These are phyloP conservation scores for Pseudozyma sp. DNA, from an alignment of 1,284 basidiomycete species.

Conservation along the genomic window DNA sequence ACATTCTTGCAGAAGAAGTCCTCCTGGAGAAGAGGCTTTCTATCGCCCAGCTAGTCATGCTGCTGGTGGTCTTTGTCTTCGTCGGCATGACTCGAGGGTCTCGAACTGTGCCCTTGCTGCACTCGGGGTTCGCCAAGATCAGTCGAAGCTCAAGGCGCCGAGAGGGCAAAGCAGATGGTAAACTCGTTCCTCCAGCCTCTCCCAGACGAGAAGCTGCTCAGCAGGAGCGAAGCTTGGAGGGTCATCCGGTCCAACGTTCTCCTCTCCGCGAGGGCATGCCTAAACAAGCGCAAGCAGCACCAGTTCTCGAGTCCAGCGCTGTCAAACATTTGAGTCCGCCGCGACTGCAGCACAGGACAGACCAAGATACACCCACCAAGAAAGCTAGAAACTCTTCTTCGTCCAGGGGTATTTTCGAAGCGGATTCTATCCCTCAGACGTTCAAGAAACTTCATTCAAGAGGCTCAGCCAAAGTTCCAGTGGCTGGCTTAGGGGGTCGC, in stretches of 20 bases:
- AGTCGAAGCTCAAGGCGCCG: constrained; percentile 25
- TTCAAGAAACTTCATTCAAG: neutral
- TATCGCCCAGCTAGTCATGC: constrained; percentile 82
- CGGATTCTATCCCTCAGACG: constrained; percentile 4
- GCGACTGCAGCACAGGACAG: neutral
- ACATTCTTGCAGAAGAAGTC: constrained; percentile 81
- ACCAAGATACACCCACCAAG: constrained; percentile 1
- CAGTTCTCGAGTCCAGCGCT: neutral
- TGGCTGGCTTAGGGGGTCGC: neutral
- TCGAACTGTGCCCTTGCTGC: constrained; percentile 57
- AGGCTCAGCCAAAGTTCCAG: neutral
- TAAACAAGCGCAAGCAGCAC: neutral
- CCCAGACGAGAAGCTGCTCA: constrained; percentile 16
- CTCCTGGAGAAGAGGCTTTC: constrained; percentile 84
- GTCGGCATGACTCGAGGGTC: constrained; percentile 85
- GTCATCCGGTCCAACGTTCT: neutral
- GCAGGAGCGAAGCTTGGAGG: constrained; percentile 6
- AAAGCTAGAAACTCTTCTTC: neutral
- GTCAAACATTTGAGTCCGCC: neutral
- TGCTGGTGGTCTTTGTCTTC: constrained; percentile 82
- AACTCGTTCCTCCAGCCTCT: constrained; percentile 11
- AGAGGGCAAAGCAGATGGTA: constrained; percentile 15
- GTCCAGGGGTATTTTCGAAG: neutral
- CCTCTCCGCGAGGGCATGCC: constrained; percentile 3
- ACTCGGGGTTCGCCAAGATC: constrained; percentile 46